Base-by-base conservation (phyloP, 768 basidiomycete genomes). In the Lyophyllum atratum region DNA sequence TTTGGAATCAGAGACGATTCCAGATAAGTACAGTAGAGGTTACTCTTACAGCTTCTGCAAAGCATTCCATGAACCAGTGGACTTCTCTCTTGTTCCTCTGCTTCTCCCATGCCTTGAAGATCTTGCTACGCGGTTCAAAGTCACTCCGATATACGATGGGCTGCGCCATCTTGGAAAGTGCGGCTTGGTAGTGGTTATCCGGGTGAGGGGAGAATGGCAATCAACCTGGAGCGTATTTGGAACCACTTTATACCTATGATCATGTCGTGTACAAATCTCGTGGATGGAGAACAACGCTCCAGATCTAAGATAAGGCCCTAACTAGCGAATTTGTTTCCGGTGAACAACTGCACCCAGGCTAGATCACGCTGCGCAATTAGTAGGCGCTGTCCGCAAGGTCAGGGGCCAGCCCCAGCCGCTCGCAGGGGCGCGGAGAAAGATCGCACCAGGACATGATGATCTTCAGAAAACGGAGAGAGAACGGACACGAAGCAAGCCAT, bases 41-140 rank as follows among this genome's bases (percentile, higher is more conserved):
- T 14, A 1, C 17, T 66, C 69, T 66, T 65, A 87, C 85, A 62
- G 75, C 70, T 69, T 90, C 89, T 9, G 86, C 86, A 39, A 87
- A 72, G 60, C 81, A 76, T 66, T 90, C 84, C 12, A 80, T 71
- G 1, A 81, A 52, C 78, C 82, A 79, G 57, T 86, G 87, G 5
- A 77, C 69, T 29, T 75, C 56, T 29, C 59, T 66, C 25, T 56
- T 72, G 58, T 81, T 76, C 53, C 80, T 73, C 61, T 72, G 61
- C 58, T 65, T 78, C 61, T 86, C 85, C 85, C 84, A 86, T 29
- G 67, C 60, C 9, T 65, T 63, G 64, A 85, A 74, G 52, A 78
- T 63, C 26, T 66, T 62, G 28, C 74, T 68, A 25, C 74, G 79
- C 44, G 68, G 64, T 34, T 65, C 62, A 37, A 85, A 49, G 54